Percentiles rank a stretch among this genome's conserved stretches.
Evolutionary conservation across 2,329 filamentous ascomycete species (phyloP).

Genomic region (Aureobasidium sp.): DNA sequence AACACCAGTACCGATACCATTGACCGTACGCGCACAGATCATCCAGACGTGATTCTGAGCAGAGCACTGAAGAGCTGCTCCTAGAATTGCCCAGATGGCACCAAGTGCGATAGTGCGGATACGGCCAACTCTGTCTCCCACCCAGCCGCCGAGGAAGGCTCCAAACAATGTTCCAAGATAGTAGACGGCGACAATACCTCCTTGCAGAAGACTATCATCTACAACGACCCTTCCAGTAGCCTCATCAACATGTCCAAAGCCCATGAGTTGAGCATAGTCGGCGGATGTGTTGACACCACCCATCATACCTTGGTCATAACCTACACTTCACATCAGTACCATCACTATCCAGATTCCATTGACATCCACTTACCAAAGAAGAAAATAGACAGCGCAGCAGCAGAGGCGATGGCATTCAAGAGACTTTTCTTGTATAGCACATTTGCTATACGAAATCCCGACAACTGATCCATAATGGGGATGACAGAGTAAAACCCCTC

Average conservation of each 20-base stretch:
- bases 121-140: constrained; percentile 54
- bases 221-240: constrained; percentile 42
- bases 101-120: constrained; percentile 56
- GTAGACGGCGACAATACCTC: constrained; percentile 52
- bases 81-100: constrained; percentile 35
- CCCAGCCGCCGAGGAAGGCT: constrained; percentile 53
- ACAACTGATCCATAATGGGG: constrained; percentile 18
- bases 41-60: constrained; percentile 62
- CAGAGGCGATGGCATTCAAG: constrained; percentile 53
- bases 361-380: constrained; percentile 45
- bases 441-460: constrained; percentile 19
- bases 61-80: constrained; percentile 56
- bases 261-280: constrained; percentile 57
- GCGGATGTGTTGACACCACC: constrained; percentile 58
- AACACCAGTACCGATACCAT: constrained; percentile 46
- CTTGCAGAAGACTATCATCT: constrained; percentile 52
- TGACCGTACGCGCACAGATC: constrained; percentile 42
- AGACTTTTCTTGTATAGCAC: constrained; percentile 47
- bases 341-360: too few relatives aligned
- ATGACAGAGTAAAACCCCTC: not conserved
- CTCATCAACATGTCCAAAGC: constrained; percentile 49
- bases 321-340: not conserved
- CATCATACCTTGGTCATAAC: constrained; percentile 49
- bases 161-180: constrained; percentile 58
- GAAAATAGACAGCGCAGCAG: constrained; percentile 58